Base-by-base conservation (phyloP, 2,329 filamentous ascomycete species). In the Aspergillus cejpii region DNA sequence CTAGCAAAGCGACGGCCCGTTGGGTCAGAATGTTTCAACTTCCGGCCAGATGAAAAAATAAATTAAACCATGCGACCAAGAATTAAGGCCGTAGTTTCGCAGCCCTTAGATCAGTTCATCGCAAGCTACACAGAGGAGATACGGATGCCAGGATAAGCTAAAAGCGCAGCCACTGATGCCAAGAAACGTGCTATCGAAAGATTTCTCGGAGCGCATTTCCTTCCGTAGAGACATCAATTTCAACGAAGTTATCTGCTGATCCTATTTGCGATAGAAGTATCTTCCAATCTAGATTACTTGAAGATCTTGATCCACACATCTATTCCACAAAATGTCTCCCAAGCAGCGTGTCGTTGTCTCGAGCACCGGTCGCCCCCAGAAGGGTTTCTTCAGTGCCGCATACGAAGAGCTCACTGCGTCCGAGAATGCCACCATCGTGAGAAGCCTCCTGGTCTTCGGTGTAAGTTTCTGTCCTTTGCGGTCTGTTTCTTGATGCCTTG, bases 381-480 rank as follows among this genome's bases (percentile, higher is more conserved):
- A 68, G 57, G 76, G 81, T 51, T 74, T 79, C 65, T 55, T 84
- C 53, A 71, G 71, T 56, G 73, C 72, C 45, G 73, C 78, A 53
- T 85, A 84, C 66, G 74, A 77, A 49, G 72, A 79, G 53, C 60
- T 85, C 59, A 85, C 80, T 44, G 77, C 78, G 21, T 67, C 82
- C 26, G 83, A 87, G 61, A 86, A 87, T 67, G 75, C 80, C 39
- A 77, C 80, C 45, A 77, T 85, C 45, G 82, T 86, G 48, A 76
- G 79, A 57, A 85, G 82, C 61, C 69, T 86, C 54, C 73, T 78
- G 52, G 65, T 85, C 57, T 86, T 86, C 61, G 81, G 81, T 44
- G 82, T 86, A 74, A 63, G 81, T 72, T 20, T 23, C 10, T 24
- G 21, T 12, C 19, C n/a, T 5, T 15, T 5, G 7, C 3, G 2